Evolutionary conservation across 1,284 basidiomycete genomes (phyloP), one percentile per base, ranked within the genome.

Genomic region (Moesziomyces sp.): DNA sequence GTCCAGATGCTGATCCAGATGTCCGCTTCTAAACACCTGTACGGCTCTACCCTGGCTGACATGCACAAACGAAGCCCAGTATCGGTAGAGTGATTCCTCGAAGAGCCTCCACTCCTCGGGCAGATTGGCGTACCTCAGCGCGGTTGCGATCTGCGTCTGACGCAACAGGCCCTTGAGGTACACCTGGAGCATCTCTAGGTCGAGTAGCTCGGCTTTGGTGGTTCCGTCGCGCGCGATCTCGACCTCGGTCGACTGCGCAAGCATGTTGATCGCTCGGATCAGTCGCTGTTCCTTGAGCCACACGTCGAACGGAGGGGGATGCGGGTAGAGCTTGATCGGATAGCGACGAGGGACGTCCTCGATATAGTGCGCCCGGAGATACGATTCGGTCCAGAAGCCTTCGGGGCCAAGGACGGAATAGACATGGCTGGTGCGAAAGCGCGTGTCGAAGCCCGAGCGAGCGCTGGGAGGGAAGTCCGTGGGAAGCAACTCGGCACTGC

Each of bases 211-310:
- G 8, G 21, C 13, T n/a, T 26, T 44, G 7, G 48, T 21, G 3
- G 44, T n/a, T 4, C 21, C 23, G 1, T 19, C 14, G 2, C 48
- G 54, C 1, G 9, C 3, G 2, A 23, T n/a, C 9, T 62, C 58
- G 9, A 51, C 5, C 1, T 47, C 21, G 51, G 61, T 54, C 0
- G 34, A 10, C 1, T 40, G 21, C 1, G 13, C 13, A 8, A 42
- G 47, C 19, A 61, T 23, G 13, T 53, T 53, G 58, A 71, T 60
- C 8, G 62, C 50, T 1, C 58, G 53, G 26, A 71, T 58, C 14
- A 71, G 44, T 19, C 58, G 23, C n/a, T 58, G 62, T 26, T 71
- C 68, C 24, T 71, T 71, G 14, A 71, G 26, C 68, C 68, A 71
- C 5, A 38, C 58, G 16, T 53, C 28, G 45, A 60, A 71, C 0